Evolutionary conservation across 2,329 filamentous ascomycete species (phyloP).

Genomic region (Calonectria pseudoreteaudii): DNA sequence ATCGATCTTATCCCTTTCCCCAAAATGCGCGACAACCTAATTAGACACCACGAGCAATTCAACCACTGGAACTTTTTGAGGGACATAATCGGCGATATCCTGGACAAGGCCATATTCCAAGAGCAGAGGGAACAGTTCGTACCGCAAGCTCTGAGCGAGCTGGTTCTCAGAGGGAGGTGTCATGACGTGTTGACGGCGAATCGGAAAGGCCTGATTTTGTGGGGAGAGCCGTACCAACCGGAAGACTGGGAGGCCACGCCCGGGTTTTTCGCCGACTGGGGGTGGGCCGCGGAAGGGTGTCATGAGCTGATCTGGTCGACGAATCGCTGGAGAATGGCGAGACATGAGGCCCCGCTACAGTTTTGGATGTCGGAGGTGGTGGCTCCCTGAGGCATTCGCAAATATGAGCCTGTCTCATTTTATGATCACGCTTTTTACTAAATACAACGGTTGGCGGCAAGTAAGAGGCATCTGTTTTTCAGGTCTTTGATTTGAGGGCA

Average conservation of each 20-base stretch:
- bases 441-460: background rate
- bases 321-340: constrained; percentile 36
- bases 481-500: too few species aligned
- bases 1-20: constrained; percentile 56
- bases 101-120: background rate
- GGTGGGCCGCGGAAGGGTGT: constrained; percentile 36
- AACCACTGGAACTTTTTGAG: constrained; percentile 49
- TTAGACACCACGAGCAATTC: constrained; percentile 49
- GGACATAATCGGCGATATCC: constrained; percentile 27
- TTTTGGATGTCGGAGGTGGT: background rate
- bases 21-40: constrained; percentile 53
- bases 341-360: constrained; percentile 32
- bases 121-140: background rate
- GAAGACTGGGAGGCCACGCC: constrained; percentile 40
- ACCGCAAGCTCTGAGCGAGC: background rate
- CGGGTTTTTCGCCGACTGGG: constrained; percentile 36
- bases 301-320: constrained; percentile 32
- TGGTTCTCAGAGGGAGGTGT: background rate
- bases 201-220: constrained; percentile 36
- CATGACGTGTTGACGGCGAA: constrained; percentile 6
- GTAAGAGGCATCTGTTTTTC: too few species aligned
- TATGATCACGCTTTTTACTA: background rate
- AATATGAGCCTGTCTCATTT: background rate
- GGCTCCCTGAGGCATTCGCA: too few species aligned
- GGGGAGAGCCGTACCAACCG: constrained; percentile 38